phyloP scores from a whole-genome alignment of 106 monocot genomes.

The Apostasia ramifera region DNA sequence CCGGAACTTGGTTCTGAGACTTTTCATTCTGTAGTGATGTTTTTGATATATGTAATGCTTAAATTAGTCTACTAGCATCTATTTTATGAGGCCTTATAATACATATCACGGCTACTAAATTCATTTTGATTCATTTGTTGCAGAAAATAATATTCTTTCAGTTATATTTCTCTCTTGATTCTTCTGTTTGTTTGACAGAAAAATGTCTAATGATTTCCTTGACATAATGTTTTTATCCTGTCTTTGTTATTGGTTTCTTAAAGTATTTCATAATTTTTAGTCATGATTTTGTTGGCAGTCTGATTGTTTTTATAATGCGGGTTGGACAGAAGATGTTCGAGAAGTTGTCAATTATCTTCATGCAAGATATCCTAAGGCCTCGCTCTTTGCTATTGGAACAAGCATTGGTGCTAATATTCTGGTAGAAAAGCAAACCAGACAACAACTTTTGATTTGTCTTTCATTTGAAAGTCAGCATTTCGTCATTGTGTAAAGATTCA shows the following conservation, averaged over 20 bases:
- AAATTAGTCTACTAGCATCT: too few relatives aligned
- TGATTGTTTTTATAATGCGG: conserved; percentile 84
- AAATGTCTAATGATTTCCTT: too few relatives aligned
- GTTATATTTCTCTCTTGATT: too few relatives aligned
- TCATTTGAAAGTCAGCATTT: neutral
- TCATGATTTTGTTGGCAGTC: conserved; percentile 34
- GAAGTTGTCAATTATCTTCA: conserved; percentile 71
- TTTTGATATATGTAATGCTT: too few relatives aligned
- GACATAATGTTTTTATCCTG: too few relatives aligned
- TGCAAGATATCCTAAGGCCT: conserved; percentile 49
- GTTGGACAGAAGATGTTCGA: conserved; percentile 86
- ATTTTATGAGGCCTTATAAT: too few relatives aligned
- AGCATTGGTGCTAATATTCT: conserved; percentile 91
- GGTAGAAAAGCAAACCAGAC: conserved; percentile 23
- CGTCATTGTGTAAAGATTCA: neutral
- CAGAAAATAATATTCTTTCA: too few relatives aligned
- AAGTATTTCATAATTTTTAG: conserved; percentile 1
- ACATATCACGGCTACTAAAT: too few relatives aligned
- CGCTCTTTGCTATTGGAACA: conserved; percentile 80
- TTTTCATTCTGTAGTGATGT: too few relatives aligned
- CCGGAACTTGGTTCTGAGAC: too few relatives aligned
- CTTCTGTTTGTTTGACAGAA: too few relatives aligned
- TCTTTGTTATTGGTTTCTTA: neutral
- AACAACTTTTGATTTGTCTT: neutral
- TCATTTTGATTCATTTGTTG: too few relatives aligned